Conservation (phyloP, 352 stramenopile genomes). For the Globisporangium okanoganense region DNA sequence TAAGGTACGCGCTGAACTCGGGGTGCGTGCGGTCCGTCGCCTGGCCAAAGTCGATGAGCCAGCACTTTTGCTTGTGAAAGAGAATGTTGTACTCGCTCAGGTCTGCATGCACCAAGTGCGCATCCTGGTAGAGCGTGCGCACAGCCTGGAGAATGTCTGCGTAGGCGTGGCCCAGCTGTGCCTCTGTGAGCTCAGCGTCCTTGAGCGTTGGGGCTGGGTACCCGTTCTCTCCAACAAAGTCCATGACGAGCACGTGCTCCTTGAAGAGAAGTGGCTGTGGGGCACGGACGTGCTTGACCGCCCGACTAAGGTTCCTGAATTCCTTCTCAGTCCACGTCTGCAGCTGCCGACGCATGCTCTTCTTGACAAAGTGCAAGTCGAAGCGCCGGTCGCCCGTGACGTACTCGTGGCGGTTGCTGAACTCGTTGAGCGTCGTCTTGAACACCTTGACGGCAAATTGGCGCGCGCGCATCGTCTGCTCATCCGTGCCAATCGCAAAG, state of each 20-base stretch:
- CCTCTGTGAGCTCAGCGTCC: slow-evolving; percentile 46
- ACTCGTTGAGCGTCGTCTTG: slow-evolving; percentile 80
- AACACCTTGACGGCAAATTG: slow-evolving; percentile 77
- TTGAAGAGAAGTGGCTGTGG: slow-evolving; percentile 46
- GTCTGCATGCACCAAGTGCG: slow-evolving; percentile 57
- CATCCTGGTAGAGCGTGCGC: slow-evolving; percentile 47
- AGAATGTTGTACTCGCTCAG: slow-evolving; percentile 91
- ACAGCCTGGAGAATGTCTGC: slow-evolving; percentile 46
- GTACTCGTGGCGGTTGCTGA: slow-evolving; percentile 79
- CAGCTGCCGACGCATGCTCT: slow-evolving; percentile 61
- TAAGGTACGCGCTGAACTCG: slow-evolving; percentile 52
- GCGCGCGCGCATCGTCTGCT: slow-evolving; percentile 25
- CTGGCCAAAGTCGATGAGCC: slow-evolving; percentile 93
- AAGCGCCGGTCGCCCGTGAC: slow-evolving; percentile 78
- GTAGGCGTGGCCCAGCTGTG: slow-evolving; percentile 49
- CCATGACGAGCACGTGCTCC: slow-evolving; percentile 72
- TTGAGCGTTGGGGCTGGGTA: slow-evolving; percentile 67
- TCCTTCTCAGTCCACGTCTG: slow-evolving; percentile 77
- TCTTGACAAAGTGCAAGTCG: slow-evolving; percentile 71
- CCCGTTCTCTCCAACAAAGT: slow-evolving; percentile 55
- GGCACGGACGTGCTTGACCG: slow-evolving; percentile 42
- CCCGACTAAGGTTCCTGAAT: slow-evolving; percentile 58
- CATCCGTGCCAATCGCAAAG: slow-evolving; percentile 55
- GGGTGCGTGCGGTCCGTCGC: slow-evolving; percentile 82
- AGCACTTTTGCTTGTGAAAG: slow-evolving; percentile 58